Percentiles rank a stretch among this genome's conserved stretches.
Evolutionary conservation across 1,284 basidiomycete genomes (phyloP).

Genomic region (Austropuccinia psidii): DNA sequence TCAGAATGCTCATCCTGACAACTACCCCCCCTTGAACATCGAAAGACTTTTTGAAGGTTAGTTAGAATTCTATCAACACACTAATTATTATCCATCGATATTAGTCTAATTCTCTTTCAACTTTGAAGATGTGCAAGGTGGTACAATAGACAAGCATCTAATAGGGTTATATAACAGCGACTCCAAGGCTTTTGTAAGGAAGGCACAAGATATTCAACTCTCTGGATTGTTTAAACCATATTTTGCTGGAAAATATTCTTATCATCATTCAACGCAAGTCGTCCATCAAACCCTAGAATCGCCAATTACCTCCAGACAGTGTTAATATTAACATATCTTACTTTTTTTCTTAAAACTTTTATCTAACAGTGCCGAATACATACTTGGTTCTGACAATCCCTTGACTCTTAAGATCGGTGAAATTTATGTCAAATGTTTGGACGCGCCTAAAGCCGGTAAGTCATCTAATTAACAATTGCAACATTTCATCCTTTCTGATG

Average conservation of each 20-base stretch:
- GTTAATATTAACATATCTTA: not conserved
- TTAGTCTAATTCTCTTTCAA: not conserved
- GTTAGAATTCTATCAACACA: no score
- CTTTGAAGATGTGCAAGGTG: not conserved
- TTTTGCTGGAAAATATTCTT: not conserved
- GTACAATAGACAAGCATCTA: not conserved
- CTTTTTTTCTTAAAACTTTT: not conserved
- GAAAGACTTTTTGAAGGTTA: not conserved
- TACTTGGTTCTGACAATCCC: not conserved
- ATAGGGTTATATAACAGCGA: not conserved
- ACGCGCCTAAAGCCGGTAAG: constrained; percentile 28
- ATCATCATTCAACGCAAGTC: not conserved
- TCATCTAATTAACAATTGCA: not conserved
- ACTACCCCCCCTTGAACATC: not conserved
- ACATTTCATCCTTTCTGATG: no score
- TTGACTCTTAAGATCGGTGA: constrained; percentile 10
- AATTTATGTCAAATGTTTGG: constrained; percentile 27
- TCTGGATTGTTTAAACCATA: constrained; percentile 1
- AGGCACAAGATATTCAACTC: constrained; percentile 6
- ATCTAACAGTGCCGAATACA: not conserved
- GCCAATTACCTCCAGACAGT: not conserved
- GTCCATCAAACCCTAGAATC: not conserved
- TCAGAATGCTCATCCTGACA: constrained; percentile 5
- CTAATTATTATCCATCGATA: not conserved
- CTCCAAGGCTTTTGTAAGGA: constrained; percentile 6